Base-by-base conservation (phyloP, 768 basidiomycete genomes). In the Hygrocybe coccinea region DNA sequence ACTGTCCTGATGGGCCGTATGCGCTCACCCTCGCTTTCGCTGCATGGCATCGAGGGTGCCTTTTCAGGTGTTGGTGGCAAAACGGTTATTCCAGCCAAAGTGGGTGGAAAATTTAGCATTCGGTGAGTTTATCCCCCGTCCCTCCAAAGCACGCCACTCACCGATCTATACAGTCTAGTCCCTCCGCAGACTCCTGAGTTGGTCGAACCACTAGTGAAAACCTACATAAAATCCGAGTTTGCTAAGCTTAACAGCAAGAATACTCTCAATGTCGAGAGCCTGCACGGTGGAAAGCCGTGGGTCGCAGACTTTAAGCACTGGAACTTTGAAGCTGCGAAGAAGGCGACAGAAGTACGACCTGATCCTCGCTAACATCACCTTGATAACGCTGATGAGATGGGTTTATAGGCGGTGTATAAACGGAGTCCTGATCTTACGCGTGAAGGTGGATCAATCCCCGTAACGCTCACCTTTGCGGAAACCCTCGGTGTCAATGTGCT, bases 11-110 rank as follows among this genome's bases (percentile, higher is more conserved):
- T 95, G 94, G 91, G 89, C 37, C 84, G 92, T 62, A 97, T 97
- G 95, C 83, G 93, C 34, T 76, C 82, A 62, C 90, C 95, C 2
- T 88, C 86, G 56, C 79, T 98, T 58, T 94, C 91, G 2, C 73
- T 98, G 22, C 95, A 98, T 67, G 95, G 95, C 10, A 95, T 98
- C 63, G 91, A 97, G 71, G 94, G 95, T 48, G 95, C 94, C 1
- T 97, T 95, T 76, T 90, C 82, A 53, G 84, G 82, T 0, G 78
- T 81, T 0, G 91, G 91, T 2, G 82, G 79, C 17, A 93, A 92
- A 82, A 97, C 95, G 0, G 95, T 97, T 64, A 98, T 97, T 56
- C 95, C 95, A 0, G 91, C 92, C 33, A 85, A 85, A 56, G 91
- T 89, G 9, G 69, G 80, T 35, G 94, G 94, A 43, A 97, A 97